Base-by-base conservation (phyloP, 2,329 filamentous ascomycete species). In the Fusarium udum region DNA sequence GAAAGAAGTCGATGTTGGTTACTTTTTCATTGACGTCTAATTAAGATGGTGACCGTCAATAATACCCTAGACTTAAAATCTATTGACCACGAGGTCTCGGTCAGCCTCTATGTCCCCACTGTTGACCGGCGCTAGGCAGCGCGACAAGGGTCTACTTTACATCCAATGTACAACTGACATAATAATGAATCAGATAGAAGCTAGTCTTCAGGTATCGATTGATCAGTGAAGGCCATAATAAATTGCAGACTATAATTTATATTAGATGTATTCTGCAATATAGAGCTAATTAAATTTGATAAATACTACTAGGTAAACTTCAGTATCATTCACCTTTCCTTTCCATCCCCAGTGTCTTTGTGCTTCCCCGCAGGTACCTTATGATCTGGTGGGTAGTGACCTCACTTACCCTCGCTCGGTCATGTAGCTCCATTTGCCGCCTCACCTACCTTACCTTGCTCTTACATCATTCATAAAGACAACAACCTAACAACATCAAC, bases 381-480 rank as follows among this genome's bases (percentile, higher is more conserved):
- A 28, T 16, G 18, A 32, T 43, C 42, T 32, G 42, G 40, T 51
- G 31, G 40, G 62, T 34, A 59, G 67, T 58, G 65, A 69, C 56
- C 51, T 65, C 46, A 57, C 34, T 39, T 40, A 14, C 36, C 49
- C 48, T 65, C 51, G 36, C 69, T 34, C n/a, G 18, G 24, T 20
- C 37, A 39, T 39, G 37, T 40, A 42, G 34, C 45, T 49, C 59
- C 31, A 39, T 36, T 67, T 51, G 65, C 60, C 60, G 48, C 69
- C 39, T 64, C n/a, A 26, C 52, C 26, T 61, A 39, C 42, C 49
- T 57, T 16, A 32, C 53, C 34, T 69, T 39, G 49, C 55, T 71
- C 68, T 74, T 73, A 68, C 71, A 73, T 74, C 71, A 73, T 74
- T 72, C 48, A 64, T 46, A 37, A 57, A 53, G 67, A 67, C 57